These are phyloP conservation scores for Gymnopilus junonius DNA, from an alignment of 768 basidiomycete genomes.

Conservation along the genomic window DNA sequence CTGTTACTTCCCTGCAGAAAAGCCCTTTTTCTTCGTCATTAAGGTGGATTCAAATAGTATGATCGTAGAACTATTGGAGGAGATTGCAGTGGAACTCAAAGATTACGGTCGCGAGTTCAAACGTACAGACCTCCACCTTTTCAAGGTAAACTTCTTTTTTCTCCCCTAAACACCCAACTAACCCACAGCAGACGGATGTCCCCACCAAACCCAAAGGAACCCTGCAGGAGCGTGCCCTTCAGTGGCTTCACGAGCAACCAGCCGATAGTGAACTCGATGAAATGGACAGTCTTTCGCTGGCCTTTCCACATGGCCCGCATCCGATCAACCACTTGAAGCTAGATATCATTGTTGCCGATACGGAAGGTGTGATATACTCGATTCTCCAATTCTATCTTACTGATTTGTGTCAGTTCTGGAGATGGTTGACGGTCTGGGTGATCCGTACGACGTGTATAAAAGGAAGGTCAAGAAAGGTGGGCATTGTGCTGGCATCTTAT, in stretches of 20 bases:
- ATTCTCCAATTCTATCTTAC: neutral
- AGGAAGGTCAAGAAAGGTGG: slow-evolving; percentile 16
- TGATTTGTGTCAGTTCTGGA: slow-evolving; percentile 13
- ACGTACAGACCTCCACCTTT: slow-evolving; percentile 16
- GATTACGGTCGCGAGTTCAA: neutral
- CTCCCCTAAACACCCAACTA: slow-evolving; percentile 13
- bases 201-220: slow-evolving; percentile 8
- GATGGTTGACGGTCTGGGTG: slow-evolving; percentile 10
- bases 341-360: neutral
- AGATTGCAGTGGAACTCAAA: slow-evolving; percentile 12
- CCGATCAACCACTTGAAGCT: neutral
- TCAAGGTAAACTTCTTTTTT: slow-evolving; percentile 19
- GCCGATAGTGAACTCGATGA: neutral
- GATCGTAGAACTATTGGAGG: slow-evolving; percentile 7
- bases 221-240: slow-evolving; percentile 15
- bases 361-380: slow-evolving; percentile 13
- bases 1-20: slow-evolving; percentile 20
- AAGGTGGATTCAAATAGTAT: slow-evolving; percentile 6
- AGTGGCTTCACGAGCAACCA: slow-evolving; percentile 19
- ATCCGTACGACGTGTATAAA: slow-evolving; percentile 9
- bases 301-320: slow-evolving; percentile 6
- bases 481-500: too few relatives aligned
- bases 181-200: slow-evolving; percentile 19
- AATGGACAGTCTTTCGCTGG: neutral
- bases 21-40: slow-evolving; percentile 11